Base-by-base conservation (phyloP, 1,139 yeast species). In the Yamadazyma dushanensis region DNA sequence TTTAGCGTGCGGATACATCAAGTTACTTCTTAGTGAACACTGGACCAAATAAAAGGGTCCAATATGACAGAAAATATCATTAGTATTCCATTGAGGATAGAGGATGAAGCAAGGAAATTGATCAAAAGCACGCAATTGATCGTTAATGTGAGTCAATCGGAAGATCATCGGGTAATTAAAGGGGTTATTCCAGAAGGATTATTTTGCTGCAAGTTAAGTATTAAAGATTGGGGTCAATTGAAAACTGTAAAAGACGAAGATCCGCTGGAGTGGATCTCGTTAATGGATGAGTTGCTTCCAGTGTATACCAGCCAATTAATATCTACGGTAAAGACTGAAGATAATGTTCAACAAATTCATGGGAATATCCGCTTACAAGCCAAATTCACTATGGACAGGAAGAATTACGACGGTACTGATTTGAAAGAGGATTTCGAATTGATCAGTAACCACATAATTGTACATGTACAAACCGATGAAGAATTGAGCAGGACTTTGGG, bases 51-150 rank as follows among this genome's bases (percentile, higher is more conserved):
- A 14, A 6, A 7, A 8, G 22, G 23, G 31, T 30, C 20, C 31
- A 21, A 17, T 3, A 30, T 33, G 37, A 14, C 23, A 14, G 29
- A 27, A 9, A 38, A 44, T 25, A 44, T 55, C 6, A 35, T 42
- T 8, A 40, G 53, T 4, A 43, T 58, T 10, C 59, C 62, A 3
- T 40, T 60, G 9, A 31, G 38, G 9, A 49, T 59, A n/a, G 54
- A 54, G 31, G 56, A 56, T 41, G 39, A 35, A 8, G 34, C 34
- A 13, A 44, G 42, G 26, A 41, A 44, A 10, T 31, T 46, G 17
- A 51, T 57, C 9, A 53, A 55, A 35, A 35, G 39, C 13, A 37
- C 51, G 4, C 35, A 34, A 10, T 25, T 57, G 16, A 45, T 45
- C 26, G 25, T 56, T 8, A 42, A 47, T 13, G 32, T 44, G 8